Conservation (phyloP, 345 rosid species). For the Geranium brycei region DNA sequence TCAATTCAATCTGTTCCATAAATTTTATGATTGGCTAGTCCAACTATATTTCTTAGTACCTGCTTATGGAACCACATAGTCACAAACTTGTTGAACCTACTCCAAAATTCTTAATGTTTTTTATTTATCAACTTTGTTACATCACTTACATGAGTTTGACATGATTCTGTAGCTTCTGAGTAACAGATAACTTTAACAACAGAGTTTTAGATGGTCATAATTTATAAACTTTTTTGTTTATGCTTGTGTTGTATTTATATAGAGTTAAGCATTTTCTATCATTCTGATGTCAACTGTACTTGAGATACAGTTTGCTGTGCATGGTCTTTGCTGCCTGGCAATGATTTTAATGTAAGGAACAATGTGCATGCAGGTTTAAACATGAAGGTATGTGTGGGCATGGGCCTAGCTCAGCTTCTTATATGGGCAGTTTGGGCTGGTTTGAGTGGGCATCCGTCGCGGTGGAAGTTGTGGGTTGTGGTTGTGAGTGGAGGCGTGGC, state of each 20-base stretch:
- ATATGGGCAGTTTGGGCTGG: slow-evolving; percentile 83
- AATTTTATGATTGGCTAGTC: too few relatives aligned
- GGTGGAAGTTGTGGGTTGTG: slow-evolving; percentile 70
- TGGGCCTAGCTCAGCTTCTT: slow-evolving; percentile 53
- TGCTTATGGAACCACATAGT: background rate
- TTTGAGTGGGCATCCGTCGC: slow-evolving; percentile 49
- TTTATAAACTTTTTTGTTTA: background rate
- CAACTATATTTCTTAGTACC: too few relatives aligned
- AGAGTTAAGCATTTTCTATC: background rate
- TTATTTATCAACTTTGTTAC: too few relatives aligned
- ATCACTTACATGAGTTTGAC: background rate
- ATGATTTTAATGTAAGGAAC: background rate
- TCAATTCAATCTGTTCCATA: too few relatives aligned
- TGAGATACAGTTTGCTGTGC: too few relatives aligned
- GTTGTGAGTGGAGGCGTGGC: slow-evolving; percentile 32
- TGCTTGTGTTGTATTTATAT: background rate
- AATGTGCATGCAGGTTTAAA: slow-evolving; percentile 45
- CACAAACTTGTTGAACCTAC: background rate
- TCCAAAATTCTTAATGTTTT: too few relatives aligned
- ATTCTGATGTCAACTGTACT: background rate
- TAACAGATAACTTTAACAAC: background rate
- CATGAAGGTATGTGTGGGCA: slow-evolving; percentile 52
- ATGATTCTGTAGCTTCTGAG: background rate
- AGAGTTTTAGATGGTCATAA: background rate
- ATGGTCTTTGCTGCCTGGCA: background rate